Base-by-base conservation (phyloP, 371 early-diverging fungal species). In the Coemansia sp. region DNA sequence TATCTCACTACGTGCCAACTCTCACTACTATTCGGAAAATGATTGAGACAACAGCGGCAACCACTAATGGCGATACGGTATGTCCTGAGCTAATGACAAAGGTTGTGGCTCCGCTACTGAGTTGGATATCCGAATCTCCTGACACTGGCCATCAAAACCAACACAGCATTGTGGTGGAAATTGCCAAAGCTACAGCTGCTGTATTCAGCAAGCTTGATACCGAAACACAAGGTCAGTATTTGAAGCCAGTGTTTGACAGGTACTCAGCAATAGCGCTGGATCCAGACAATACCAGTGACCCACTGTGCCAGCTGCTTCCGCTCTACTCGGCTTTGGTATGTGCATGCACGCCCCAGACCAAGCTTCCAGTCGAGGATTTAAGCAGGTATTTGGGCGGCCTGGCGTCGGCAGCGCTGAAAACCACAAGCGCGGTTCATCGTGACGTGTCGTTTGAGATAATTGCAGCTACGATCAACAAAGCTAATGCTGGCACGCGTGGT, bases 321-420 rank as follows among this genome's bases (percentile, higher is more conserved):
- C 31, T 77, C 48, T 69, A 61, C 11, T 66, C 75, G 2, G 77
- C 78, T 0, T 54, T 64, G 14, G 58, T 77, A 7, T 77, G 78
- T 39, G 59, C 78, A n/a, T 67, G 67, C 64, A 29, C 64, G 54
- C 71, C 77, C 14, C 57, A 77, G 60, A 64, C 77, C 16, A 40
- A n/a, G 22, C 68, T 87, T 10, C 88, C 90, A 4, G 79, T 88
- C 5, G 72, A 77, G 4, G 81, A 81, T 37, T 47, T 82, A 13
- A 82, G 80, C 54, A 79, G 71, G 14, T 87, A 84, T 34, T 61
- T 85, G 34, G 80, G 81, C 21, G 70, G 79, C 3, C 47, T 89
- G 50, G 74, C 86, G 1, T 71, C 77, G 0, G 72, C 83, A 4
- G 84, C 86, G 0, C 69, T 85, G 57, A 67, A 65, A 16, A 57